These are phyloP conservation scores for Agrocybe chaxingu DNA, from an alignment of 768 basidiomycete genomes.

Conservation along the genomic window DNA sequence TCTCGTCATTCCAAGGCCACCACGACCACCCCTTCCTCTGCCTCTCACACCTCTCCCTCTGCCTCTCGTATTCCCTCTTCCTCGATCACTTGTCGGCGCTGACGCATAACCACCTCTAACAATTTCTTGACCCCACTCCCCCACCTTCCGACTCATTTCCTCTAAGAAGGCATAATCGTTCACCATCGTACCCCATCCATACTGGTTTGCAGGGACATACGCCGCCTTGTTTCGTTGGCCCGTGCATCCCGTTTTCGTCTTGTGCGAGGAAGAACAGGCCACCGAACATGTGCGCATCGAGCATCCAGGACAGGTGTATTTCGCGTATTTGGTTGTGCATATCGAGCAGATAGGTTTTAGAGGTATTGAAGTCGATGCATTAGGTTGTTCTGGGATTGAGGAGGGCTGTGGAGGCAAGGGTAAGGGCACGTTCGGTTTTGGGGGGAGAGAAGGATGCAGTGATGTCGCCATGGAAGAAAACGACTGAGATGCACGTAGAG, in stretches of 20 bases:
- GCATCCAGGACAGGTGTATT: slow-evolving; percentile 83
- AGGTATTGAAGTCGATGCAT: slow-evolving; percentile 17
- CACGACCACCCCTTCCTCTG: slow-evolving; percentile 26
- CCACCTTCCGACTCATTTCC: slow-evolving; percentile 72
- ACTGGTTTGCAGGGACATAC: slow-evolving; percentile 80
- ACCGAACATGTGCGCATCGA: slow-evolving; percentile 68
- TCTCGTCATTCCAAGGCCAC: slow-evolving; percentile 44
- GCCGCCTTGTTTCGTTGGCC: slow-evolving; percentile 71
- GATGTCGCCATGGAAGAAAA: not conserved
- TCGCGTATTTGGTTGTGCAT: slow-evolving; percentile 46
- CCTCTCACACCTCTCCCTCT: slow-evolving; percentile 15
- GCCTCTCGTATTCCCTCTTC: slow-evolving; percentile 25
- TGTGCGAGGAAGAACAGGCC: slow-evolving; percentile 67
- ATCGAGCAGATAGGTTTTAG: slow-evolving; percentile 38
- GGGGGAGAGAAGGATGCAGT: slow-evolving; percentile 15
- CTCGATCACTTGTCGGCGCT: slow-evolving; percentile 24
- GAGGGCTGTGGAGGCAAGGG: not conserved
- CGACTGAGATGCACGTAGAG: not conserved
- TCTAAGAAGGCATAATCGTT: slow-evolving; percentile 87
- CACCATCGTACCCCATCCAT: slow-evolving; percentile 85
- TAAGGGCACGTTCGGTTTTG: slow-evolving; percentile 7
- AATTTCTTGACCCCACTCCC: slow-evolving; percentile 72
- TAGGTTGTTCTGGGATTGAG: slow-evolving; percentile 7
- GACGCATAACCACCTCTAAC: slow-evolving; percentile 52
- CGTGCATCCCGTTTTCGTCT: slow-evolving; percentile 54